These are phyloP conservation scores for Ogataea ramenticola DNA, from an alignment of 805 yeast species.

Conservation along the genomic window DNA sequence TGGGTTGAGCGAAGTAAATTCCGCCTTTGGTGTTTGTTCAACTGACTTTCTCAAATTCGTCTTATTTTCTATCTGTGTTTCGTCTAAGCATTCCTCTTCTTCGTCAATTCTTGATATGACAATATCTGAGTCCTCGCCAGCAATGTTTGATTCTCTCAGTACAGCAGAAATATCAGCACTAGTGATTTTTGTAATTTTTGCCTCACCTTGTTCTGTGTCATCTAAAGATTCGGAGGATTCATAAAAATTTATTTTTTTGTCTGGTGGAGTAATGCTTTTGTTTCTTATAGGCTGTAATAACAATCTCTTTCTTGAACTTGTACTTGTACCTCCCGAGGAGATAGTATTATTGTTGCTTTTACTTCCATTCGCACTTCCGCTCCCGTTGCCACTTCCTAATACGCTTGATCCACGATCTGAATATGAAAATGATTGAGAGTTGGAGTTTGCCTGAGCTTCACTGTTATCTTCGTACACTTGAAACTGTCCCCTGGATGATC, in stretches of 20 bases:
- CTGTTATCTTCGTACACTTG: background rate
- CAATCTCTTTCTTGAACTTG: background rate
- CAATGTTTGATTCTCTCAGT: background rate
- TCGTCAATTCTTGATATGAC: background rate
- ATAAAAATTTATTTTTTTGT: background rate
- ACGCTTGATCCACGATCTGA: no score
- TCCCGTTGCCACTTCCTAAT: background rate
- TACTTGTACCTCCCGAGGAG: background rate
- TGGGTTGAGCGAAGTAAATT: no score
- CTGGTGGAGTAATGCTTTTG: no score
- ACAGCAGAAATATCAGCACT: constrained; percentile 6
- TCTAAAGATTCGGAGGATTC: constrained; percentile 5
- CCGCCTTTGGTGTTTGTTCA: background rate
- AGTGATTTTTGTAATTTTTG: constrained; percentile 4
- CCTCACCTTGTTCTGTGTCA: constrained; percentile 3
- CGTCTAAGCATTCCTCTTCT: background rate
- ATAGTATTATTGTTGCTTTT: background rate
- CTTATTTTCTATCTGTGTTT: background rate
- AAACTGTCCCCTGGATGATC: background rate
- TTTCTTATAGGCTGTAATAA: background rate
- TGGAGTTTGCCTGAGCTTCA: background rate
- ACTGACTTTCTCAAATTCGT: no score
- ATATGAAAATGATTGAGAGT: background rate
- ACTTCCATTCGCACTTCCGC: background rate
- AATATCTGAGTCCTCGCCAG: background rate